Conservation (phyloP, 345 rosid species). For the Litchi chinensis region DNA sequence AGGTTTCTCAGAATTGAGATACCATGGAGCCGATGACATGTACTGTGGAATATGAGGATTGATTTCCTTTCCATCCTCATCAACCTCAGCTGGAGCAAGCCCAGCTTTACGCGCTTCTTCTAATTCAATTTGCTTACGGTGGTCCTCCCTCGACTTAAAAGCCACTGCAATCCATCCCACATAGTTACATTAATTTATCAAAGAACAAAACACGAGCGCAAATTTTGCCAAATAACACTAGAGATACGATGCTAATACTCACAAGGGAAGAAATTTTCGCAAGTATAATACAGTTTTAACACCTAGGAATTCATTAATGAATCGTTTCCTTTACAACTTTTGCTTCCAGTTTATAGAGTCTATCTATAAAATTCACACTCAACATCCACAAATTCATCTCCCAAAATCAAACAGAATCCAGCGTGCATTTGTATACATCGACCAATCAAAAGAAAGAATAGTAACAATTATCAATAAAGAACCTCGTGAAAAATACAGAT, state of each 20-base stretch:
- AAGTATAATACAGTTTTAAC: not conserved
- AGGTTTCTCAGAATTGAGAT: constrained; percentile 69
- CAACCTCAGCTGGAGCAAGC: constrained; percentile 74
- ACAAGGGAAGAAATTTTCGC: not conserved
- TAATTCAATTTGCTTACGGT: constrained; percentile 64
- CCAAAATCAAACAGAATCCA: not conserved
- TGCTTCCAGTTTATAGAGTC: not conserved
- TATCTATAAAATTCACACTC: not conserved
- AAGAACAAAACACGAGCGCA: not conserved
- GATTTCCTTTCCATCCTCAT: constrained; percentile 66
- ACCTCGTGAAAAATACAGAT: not conserved
- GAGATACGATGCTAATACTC: not conserved
- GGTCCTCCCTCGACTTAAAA: constrained; percentile 67
- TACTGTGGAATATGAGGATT: constrained; percentile 77
- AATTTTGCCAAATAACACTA: not conserved
- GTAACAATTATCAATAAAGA: not conserved
- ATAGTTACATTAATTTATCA: not conserved
- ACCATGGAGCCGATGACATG: constrained; percentile 63
- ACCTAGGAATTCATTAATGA: not conserved
- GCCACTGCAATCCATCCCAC: constrained; percentile 44
- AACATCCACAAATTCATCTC: not conserved
- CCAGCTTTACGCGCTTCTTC: constrained; percentile 79
- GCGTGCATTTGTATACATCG: not conserved
- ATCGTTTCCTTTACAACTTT: not conserved
- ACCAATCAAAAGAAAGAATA: not conserved